These are phyloP conservation scores for Secale cereale DNA, from an alignment of 176 grass and related monocot species.

Conservation along the genomic window DNA sequence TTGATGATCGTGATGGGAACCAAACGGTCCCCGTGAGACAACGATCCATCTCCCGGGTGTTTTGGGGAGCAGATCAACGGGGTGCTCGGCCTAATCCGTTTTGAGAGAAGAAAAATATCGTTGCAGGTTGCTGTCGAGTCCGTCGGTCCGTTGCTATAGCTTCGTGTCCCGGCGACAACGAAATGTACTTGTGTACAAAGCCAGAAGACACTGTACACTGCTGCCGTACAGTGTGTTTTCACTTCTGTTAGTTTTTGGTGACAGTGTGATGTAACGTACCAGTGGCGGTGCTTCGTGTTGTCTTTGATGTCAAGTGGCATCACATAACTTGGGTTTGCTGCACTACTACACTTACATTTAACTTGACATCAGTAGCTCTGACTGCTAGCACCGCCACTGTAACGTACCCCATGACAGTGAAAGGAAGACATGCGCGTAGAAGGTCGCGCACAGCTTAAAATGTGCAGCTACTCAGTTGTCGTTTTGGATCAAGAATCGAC, in stretches of 20 bases:
- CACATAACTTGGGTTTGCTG: too few relatives aligned
- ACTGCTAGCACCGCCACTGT: too few relatives aligned
- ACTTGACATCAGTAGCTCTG: too few relatives aligned
- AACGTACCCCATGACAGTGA: too few relatives aligned
- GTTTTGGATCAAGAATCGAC: not conserved
- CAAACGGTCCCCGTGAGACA: constrained; percentile 10
- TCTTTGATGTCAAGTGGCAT: too few relatives aligned
- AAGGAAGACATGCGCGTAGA: not conserved
- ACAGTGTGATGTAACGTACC: not conserved
- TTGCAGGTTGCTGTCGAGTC: constrained; percentile 22
- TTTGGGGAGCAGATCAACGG: not conserved
- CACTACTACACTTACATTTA: too few relatives aligned
- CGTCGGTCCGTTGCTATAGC: not conserved
- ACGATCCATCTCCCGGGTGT: not conserved
- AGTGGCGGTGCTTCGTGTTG: too few relatives aligned
- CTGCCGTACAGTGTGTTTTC: not conserved
- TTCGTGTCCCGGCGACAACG: not conserved
- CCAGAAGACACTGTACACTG: not conserved
- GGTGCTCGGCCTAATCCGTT: not conserved
- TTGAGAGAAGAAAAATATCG: not conserved
- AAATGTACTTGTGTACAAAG: not conserved
- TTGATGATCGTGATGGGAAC: constrained; percentile 4
- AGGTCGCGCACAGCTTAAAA: not conserved
- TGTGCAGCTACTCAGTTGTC: not conserved
- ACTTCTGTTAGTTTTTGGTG: not conserved